A percentile compares a stretch with the other conserved stretches of the same genome.
These are phyloP conservation scores for Hymenotorrendiella dingleyae DNA, from an alignment of 2,329 filamentous ascomycete species.

Conservation along the genomic window DNA sequence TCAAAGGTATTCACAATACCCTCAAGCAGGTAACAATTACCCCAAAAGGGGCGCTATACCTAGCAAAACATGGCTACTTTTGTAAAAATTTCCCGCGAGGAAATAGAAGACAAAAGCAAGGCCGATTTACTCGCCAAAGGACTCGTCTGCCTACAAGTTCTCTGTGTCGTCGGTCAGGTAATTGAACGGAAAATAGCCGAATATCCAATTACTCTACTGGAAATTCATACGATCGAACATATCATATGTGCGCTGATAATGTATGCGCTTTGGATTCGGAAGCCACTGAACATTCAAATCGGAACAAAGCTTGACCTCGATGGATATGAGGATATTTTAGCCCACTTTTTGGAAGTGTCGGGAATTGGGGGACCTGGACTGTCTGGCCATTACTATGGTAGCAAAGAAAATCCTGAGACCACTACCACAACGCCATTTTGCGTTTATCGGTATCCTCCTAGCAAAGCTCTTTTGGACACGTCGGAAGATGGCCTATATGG, in stretches of 20 bases:
- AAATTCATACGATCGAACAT: conserved; percentile 11
- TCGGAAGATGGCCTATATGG: too few relatives aligned
- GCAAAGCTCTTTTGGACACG: too few relatives aligned
- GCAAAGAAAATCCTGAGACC: too few relatives aligned
- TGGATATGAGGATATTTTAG: not conserved
- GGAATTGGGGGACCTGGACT: too few relatives aligned
- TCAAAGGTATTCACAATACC: not conserved
- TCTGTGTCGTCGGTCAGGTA: conserved; percentile 11
- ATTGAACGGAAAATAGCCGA: conserved; percentile 8
- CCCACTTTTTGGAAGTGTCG: too few relatives aligned
- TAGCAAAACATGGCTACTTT: conserved; percentile 5
- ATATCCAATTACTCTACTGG: conserved; percentile 12
- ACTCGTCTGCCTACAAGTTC: conserved; percentile 9
- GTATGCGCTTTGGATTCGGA: conserved; percentile 13
- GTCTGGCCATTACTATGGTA: too few relatives aligned
- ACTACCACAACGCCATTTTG: too few relatives aligned
- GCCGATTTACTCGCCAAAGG: conserved; percentile 10
- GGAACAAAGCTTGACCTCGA: conserved; percentile 7
- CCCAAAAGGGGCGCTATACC: not conserved
- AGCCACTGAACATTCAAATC: conserved; percentile 8
- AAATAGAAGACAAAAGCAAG: conserved; percentile 16
- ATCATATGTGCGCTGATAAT: conserved; percentile 12
- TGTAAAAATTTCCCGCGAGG: not conserved
- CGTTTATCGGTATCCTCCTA: too few relatives aligned
- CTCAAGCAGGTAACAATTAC: not conserved